Base-by-base conservation (phyloP, 1,139 yeast genomes). In the Kurtzmaniella quercitrusa region DNA sequence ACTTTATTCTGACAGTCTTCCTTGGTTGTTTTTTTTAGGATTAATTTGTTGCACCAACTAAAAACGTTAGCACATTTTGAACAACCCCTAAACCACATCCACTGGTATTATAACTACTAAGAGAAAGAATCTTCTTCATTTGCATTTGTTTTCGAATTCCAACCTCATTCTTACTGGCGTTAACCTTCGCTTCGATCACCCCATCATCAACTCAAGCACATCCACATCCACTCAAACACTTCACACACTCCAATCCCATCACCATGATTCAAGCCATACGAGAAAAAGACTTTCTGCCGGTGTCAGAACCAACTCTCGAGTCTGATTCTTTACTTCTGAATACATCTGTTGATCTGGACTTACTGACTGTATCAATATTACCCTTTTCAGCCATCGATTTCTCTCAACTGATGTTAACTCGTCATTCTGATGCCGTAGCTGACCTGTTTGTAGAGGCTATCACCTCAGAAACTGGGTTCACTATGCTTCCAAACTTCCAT, bases 401-500 rank as follows among this genome's bases (percentile, higher is more conserved):
- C 5, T 31, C 36, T 12, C 16, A 14, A 31, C 18, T 14, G 18
- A n/a, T 14, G 17, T 14, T 31, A 15, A 14, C 16, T 14, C 16
- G 18, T 2, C 59, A 58, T 43, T 51, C 63, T 8, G 48, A 60
- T 21, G 37, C 41, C 5, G 44, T 60, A 8, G 38, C 54, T 8
- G 34, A 48, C 14, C 63, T 61, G 41, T 63, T 69, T 43, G 59
- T 64, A 43, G 63, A 63, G 40, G 62, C 75, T 1, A 55, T 73
- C 16, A 14, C 16, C 2, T 51, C 55, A 3, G 58, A 62, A 46
- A 62, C 72, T 21, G 49, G 54, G 18, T 57, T 72, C 39, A 54
- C 78, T 16, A 75, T 78, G 81, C 58, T 77, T 31, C 77, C 81
- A 11, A 73, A 74, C 45, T 66, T 59, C 50, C 64, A 70, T 43